Evolutionary conservation across 1,284 basidiomycete species (phyloP), one percentile per base, ranked within the genome.

Genomic region (Fomitiporia mediterranea): DNA sequence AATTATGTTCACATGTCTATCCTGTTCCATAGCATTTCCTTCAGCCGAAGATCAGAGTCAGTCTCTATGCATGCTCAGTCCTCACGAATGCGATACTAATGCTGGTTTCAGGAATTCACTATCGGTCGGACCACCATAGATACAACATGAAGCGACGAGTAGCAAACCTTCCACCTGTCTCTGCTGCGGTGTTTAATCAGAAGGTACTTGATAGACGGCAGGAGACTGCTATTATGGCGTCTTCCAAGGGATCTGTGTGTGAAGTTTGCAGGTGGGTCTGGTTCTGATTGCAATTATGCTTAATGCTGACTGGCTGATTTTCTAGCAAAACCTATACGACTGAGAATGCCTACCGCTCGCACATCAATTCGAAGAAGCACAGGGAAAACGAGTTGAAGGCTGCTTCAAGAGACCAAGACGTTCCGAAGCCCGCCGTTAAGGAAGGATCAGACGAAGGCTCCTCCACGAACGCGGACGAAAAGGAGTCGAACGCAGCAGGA

Each of bases 91-190:
- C 19, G 44, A 11, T 4, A 25, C 15, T 43, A 17, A 27, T 37
- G 19, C 6, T 21, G 25, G 8, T 40, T 15, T 61, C 64, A 89
- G 87, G 97, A 60, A 74, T 77, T 0, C 97, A 99, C 70, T 98
- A 97, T 71, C 84, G 85, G 63, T 93, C 93, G 35, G 97, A 99
- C 71, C 87, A 92, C 70, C 97, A 99, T 73, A 80, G 95, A 52
- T 99, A 99, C 74, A 99, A 99, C 70, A 94, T 98, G 86, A 98
- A 98, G 75, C 88, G 97, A 61, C 85, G 94, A 37, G 92, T 98
- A 17, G 95, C 97, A 5, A 85, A 82, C 13, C 79, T 99, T 1
- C 89, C 93, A 3, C 95, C 97, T 2, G 85, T 99, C 65, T 86
- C 84, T 58, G 81, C 80, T 0, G 72, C 79, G 5, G 68, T 88